These are phyloP conservation scores for Aureobasidium leucospermi DNA, from an alignment of 2,329 filamentous ascomycete genomes.

Conservation along the genomic window DNA sequence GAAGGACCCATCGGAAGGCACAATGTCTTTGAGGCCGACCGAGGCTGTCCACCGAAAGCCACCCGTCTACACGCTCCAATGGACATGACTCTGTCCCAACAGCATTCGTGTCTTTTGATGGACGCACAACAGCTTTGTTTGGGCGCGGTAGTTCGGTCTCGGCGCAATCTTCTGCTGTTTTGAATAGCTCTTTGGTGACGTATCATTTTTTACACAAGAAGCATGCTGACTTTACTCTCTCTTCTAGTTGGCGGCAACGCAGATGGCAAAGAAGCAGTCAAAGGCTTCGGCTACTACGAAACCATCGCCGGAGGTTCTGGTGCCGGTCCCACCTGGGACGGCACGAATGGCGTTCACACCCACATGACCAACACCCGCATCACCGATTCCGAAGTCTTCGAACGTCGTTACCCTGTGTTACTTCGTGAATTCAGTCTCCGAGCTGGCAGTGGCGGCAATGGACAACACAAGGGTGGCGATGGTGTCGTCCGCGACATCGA, in stretches of 20 bases:
- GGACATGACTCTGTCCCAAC: too few relatives aligned
- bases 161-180: too few relatives aligned
- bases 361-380: slow-evolving; percentile 86
- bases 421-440: slow-evolving; percentile 63
- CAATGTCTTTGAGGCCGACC: too few relatives aligned
- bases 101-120: too few relatives aligned
- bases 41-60: too few relatives aligned
- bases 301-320: slow-evolving; percentile 74
- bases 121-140: too few relatives aligned
- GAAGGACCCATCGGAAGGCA: too few relatives aligned
- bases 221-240: too few relatives aligned
- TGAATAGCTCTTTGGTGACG: too few relatives aligned
- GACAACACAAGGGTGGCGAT: slow-evolving; percentile 64
- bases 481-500: slow-evolving; percentile 75
- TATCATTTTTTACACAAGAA: too few relatives aligned
- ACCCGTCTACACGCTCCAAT: too few relatives aligned
- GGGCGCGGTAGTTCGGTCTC: too few relatives aligned
- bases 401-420: slow-evolving; percentile 68
- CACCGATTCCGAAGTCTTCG: slow-evolving; percentile 72
- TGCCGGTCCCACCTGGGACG: slow-evolving; percentile 65
- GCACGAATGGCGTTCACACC: slow-evolving; percentile 68
- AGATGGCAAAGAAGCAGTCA: slow-evolving; percentile 50
- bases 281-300: slow-evolving; percentile 81
- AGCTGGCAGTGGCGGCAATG: slow-evolving; percentile 54
- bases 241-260: slow-evolving; percentile 54